Conservation (phyloP, 495 filamentous ascomycete genomes). For the Sordaria brevicollis region DNA sequence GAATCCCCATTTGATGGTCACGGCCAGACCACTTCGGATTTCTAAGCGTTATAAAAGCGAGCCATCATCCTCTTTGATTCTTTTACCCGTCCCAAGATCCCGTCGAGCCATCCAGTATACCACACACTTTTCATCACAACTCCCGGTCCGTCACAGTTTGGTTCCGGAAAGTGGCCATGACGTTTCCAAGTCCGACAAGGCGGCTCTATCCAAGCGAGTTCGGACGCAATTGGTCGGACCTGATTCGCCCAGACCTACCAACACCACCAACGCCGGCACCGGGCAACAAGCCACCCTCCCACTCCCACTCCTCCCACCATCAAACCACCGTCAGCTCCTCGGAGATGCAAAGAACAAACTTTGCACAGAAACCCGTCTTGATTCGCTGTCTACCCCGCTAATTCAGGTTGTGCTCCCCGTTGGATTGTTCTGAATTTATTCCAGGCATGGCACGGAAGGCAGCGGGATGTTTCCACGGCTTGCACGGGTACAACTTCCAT, state of each 20-base stretch:
- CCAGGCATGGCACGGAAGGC: neutral
- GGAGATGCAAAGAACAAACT: slow-evolving; percentile 20
- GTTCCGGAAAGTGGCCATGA: neutral
- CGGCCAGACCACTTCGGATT: neutral
- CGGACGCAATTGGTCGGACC: neutral
- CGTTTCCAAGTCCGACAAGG: neutral
- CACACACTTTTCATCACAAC: neutral
- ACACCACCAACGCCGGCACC: neutral
- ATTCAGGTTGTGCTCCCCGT: neutral
- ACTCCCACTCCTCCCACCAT: neutral
- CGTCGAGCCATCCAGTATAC: neutral
- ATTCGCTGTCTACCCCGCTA: neutral
- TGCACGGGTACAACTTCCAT: neutral
- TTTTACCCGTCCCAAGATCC: neutral
- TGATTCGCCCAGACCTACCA: neutral
- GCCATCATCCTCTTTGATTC: neutral
- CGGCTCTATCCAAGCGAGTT: neutral
- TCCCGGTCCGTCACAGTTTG: neutral
- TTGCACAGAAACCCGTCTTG: slow-evolving; percentile 2
- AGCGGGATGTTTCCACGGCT: neutral
- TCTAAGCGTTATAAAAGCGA: neutral
- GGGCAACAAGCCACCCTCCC: neutral
- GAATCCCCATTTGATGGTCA: neutral
- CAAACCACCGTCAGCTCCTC: slow-evolving; percentile 13
- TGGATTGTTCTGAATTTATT: neutral